phyloP scores from a whole-genome alignment of 768 basidiomycete species.

The Tubosaeta sp. region DNA sequence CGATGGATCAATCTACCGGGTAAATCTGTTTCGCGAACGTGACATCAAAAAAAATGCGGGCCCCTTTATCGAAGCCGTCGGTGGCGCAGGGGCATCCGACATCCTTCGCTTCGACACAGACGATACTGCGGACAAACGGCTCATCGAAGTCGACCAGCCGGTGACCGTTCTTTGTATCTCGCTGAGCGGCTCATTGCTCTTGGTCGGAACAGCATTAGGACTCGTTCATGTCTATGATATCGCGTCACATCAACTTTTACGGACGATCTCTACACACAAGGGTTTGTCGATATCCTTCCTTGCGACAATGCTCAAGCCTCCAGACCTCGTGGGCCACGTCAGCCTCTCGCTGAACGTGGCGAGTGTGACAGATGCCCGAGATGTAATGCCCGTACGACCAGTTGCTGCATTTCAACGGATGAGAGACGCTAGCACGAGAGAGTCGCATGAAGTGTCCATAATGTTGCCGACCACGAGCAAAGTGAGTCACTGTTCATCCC shows the following conservation, averaged over 20 bases:
- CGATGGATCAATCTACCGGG: constrained; percentile 72
- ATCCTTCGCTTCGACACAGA: constrained; percentile 64
- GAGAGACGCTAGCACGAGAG: constrained; percentile 60
- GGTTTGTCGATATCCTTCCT: constrained; percentile 68
- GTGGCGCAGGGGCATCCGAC: constrained; percentile 68
- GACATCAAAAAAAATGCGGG: constrained; percentile 48
- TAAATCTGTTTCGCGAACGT: constrained; percentile 69
- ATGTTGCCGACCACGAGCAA: constrained; percentile 47
- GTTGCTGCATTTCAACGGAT: constrained; percentile 71
- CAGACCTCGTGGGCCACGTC: constrained; percentile 81
- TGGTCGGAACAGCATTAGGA: constrained; percentile 77
- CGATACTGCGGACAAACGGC: constrained; percentile 45
- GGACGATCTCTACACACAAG: constrained; percentile 72
- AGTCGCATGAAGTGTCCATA: constrained; percentile 66
- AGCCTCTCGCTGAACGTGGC: constrained; percentile 45
- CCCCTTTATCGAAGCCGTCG: constrained; percentile 60
- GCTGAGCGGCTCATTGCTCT: constrained; percentile 66
- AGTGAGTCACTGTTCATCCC: constrained; percentile 27
- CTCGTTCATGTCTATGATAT: constrained; percentile 80
- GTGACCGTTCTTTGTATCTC: constrained; percentile 76
- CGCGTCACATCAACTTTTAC: constrained; percentile 84
- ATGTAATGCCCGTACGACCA: constrained; percentile 61
- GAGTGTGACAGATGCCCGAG: constrained; percentile 39
- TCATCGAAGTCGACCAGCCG: constrained; percentile 69
- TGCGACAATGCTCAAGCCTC: constrained; percentile 76